Base-by-base conservation (phyloP, 768 basidiomycete species). In the Pseudohyphozyma bogoriensis region DNA sequence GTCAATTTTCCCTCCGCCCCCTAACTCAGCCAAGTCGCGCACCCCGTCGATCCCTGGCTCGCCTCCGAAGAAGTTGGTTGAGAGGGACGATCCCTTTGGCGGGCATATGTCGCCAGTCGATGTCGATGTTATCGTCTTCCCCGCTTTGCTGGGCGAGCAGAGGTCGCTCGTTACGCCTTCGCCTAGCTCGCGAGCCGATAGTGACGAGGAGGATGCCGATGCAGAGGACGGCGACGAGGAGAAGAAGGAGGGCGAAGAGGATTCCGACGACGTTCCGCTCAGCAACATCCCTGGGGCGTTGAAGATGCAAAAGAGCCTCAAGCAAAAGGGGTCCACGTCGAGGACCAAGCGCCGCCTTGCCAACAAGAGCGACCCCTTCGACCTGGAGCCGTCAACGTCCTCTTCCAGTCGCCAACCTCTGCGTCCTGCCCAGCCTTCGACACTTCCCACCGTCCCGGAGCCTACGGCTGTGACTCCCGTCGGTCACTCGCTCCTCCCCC, bases 271-370 rank as follows among this genome's bases (percentile, higher is more conserved):
- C 67, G 77, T 89, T 1, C 90, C 90, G 1, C 78, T 93, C 20
- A 90, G 89, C 4, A 82, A 81, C 33, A 87, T 89, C 56, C 90
- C 89, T 6, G 84, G 83, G 1, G 90, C 90, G 5, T 74, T 93
- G 59, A 80, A 78, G 4, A 89, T 88, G 13, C 90, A 93, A 69
- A 83, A 81, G 67, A 83, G 85, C 8, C 86, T 93, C 56, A 81
- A 87, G 55, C 9, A 58, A 57, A 63, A 55, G 47, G 47, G 31
- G 31, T 15, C 11, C 8, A 24, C 40, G 44, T 11, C 36, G 37
- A 8, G 26, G 24, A 26, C 20, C 12, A 37, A 22, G 37, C 33
- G 36, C 16, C 37, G 6, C 26, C 37, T 20, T 26, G 3, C 40
- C 40, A 42, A 15, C 4, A 52, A 45, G 33, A 51, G 49, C 28